phyloP scores from a whole-genome alignment of 345 rosid genomes.

The Lagerstroemia speciosa region DNA sequence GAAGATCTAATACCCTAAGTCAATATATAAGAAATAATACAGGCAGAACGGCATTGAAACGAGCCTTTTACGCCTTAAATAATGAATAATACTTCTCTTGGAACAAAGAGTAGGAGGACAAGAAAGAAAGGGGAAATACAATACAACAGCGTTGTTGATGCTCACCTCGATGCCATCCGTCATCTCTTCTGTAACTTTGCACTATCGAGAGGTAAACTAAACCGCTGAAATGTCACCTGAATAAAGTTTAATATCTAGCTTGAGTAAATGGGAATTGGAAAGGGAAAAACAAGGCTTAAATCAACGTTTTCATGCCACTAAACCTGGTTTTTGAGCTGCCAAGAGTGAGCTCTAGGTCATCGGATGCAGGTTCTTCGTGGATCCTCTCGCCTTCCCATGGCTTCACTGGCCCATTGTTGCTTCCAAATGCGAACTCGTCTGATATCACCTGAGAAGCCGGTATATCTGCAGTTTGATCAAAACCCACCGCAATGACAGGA shows the following conservation, averaged over 20 bases:
- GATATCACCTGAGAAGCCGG: constrained; percentile 67
- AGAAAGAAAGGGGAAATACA: neutral
- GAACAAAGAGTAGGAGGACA: neutral
- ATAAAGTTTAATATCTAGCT: neutral
- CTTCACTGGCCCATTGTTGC: constrained; percentile 65
- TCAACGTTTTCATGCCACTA: constrained; percentile 2
- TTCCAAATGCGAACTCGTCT: constrained; percentile 87
- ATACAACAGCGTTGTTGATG: constrained; percentile 1
- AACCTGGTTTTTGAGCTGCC: constrained; percentile 79
- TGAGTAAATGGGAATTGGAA: neutral
- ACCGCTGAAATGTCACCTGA: neutral
- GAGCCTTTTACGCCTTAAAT: constrained; percentile 7
- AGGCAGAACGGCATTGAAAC: constrained; percentile 3
- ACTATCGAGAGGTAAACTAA: neutral
- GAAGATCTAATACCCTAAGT: constrained; percentile 1
- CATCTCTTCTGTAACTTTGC: constrained; percentile 2
- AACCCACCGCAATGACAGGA: constrained; percentile 69
- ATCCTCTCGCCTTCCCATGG: constrained; percentile 99
- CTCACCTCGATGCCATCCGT: neutral
- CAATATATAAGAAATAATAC: constrained; percentile 4
- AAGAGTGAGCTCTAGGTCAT: constrained; percentile 97
- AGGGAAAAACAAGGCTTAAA: neutral
- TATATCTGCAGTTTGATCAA: constrained; percentile 71
- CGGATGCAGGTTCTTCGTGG: constrained; percentile 84
- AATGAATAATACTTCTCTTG: neutral